Evolutionary conservation across 225 moss, liverwort and hornwort genomes (phyloP), one percentile per base, ranked within the genome.

Genomic region (Polytrichum formosum): DNA sequence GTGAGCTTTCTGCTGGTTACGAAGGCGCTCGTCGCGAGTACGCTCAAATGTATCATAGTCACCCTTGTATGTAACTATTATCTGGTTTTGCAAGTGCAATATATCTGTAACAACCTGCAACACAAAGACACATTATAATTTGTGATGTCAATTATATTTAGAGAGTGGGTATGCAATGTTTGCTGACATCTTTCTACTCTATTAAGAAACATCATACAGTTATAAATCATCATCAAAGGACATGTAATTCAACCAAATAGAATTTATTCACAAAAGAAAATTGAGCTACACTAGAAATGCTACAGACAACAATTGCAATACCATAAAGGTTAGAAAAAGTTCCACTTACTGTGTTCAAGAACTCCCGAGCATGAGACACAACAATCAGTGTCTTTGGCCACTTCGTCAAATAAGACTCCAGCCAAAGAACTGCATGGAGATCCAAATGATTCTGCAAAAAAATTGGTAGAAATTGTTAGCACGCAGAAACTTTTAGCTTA

Each of bases 361-460:
- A 98, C 79, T 98, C 94, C 23, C 98, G 88, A 7, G 98, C 98
- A 74, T 98, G 92, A 26, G 98, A 98, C 6, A 98, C 98, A 53
- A 98, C 92, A 79, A 98, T 98, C 70, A 98, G 77, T 53, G 98
- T 94, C 73, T 98, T 98, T 2, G 98, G 94, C 98, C 98, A 98
- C 69, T 98, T 98, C 72, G 90, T 70, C 67, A 98, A 67, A 77
- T 98, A 98, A 67, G 90, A 82, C 64, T 98, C 98, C 80, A 98
- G 83, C 98, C 98, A 98, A 53, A 98, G 78, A 37, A 98, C 98
- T 28, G 98, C 98, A 79, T 98, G 98, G 71, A 98, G 81, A 88
- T 98, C 98, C 90, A 98, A 82, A 78, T 98, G 98, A 28, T 98
- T 98, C 93, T 93, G 90, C 55, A 58, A 61, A 75, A 35, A 30